phyloP scores from a whole-genome alignment of 495 filamentous ascomycete genomes.

The Beverwykella pulmonaria region DNA sequence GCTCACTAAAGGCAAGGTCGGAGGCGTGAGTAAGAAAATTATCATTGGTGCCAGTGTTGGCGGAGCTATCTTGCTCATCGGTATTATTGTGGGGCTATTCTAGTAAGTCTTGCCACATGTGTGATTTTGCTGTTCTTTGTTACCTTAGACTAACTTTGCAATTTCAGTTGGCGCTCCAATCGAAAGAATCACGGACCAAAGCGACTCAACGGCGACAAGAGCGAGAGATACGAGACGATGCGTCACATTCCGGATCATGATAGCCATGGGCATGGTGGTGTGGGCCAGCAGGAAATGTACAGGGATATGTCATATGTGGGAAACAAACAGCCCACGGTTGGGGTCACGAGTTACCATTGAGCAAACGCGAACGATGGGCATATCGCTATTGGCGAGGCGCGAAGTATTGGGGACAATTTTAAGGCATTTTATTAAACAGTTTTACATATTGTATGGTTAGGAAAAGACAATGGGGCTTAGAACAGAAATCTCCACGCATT shows the following conservation, averaged over 20 bases:
- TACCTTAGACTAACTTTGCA: not conserved
- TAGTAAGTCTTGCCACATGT: slow-evolving; percentile 6
- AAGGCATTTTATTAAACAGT: too few species aligned
- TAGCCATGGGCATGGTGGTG: not conserved
- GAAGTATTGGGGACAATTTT: too few species aligned
- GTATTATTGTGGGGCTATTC: slow-evolving; percentile 6
- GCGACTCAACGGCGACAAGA: not conserved
- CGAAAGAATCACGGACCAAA: not conserved
- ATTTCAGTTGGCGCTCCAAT: not conserved
- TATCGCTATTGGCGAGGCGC: too few species aligned
- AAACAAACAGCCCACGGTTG: not conserved
- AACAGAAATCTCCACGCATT: too few species aligned
- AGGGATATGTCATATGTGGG: not conserved
- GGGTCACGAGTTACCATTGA: not conserved
- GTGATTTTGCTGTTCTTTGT: not conserved
- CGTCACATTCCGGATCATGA: not conserved
- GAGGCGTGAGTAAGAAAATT: slow-evolving; percentile 22
- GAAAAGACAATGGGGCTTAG: too few species aligned
- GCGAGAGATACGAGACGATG: not conserved
- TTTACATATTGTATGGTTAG: too few species aligned
- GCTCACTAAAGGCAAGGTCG: slow-evolving; percentile 9
- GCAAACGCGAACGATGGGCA: not conserved
- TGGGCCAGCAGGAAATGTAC: not conserved
- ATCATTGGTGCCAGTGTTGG: slow-evolving; percentile 30
- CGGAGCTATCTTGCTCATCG: slow-evolving; percentile 7